Evolutionary conservation across 225 moss, liverwort and hornwort species (phyloP).

Genomic region (Pleurozium schreberi): DNA sequence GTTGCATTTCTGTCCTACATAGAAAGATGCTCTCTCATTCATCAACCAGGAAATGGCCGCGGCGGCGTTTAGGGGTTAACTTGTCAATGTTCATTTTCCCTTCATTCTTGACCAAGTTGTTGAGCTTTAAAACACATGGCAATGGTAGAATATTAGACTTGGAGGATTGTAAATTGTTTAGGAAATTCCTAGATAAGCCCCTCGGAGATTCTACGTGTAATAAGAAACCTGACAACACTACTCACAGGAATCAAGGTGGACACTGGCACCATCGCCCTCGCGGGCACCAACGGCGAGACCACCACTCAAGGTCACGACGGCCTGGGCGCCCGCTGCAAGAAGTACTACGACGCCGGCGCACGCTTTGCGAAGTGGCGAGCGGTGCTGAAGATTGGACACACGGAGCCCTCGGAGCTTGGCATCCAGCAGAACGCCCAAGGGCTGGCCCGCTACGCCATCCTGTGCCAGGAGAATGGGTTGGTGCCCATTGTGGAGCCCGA

Average conservation of each 20-base stretch:
- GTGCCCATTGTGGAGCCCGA: slow-evolving; percentile 46
- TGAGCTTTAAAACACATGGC: neutral
- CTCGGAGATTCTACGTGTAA: too few species aligned
- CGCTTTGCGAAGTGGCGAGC: slow-evolving; percentile 47
- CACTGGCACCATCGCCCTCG: slow-evolving; percentile 27
- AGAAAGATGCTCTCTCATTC: too few species aligned
- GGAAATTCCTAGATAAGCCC: neutral
- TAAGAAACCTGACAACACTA: too few species aligned
- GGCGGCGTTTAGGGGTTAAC: too few species aligned
- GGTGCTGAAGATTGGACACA: slow-evolving; percentile 43
- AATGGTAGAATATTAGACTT: neutral
- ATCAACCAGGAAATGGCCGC: too few species aligned
- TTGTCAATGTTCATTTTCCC: neutral
- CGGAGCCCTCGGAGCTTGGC: slow-evolving; percentile 30
- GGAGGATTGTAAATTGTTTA: neutral
- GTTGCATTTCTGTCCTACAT: too few species aligned
- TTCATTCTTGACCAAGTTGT: neutral
- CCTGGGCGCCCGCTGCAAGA: slow-evolving; percentile 31
- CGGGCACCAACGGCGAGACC: slow-evolving; percentile 46
- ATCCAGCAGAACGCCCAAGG: slow-evolving; percentile 51
- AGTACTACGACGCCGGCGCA: slow-evolving; percentile 39
- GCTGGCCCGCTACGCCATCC: slow-evolving; percentile 36
- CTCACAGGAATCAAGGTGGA: slow-evolving; percentile 38
- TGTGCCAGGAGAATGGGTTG: slow-evolving; percentile 41
- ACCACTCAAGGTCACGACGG: slow-evolving; percentile 49